Evolutionary conservation across 2,329 filamentous ascomycete species (phyloP).

Genomic region (Colletotrichum trifolii): DNA sequence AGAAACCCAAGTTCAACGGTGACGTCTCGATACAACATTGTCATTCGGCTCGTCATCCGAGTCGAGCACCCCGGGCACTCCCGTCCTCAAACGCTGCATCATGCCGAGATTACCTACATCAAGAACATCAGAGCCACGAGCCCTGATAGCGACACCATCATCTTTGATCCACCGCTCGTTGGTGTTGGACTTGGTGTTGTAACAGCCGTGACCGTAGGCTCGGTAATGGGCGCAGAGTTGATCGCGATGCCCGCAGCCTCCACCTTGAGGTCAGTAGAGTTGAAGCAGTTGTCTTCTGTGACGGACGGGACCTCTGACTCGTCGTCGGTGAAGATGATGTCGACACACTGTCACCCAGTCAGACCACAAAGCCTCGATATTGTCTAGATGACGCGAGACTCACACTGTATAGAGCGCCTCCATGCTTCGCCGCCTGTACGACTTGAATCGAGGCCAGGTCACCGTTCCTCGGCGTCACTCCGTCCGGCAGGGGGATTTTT

Average conservation of each 20-base stretch:
- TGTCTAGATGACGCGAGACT: conserved; percentile 40
- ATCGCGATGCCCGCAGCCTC: conserved; percentile 14
- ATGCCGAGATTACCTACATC: neutral
- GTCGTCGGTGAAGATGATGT: conserved; percentile 75
- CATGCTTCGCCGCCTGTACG: conserved; percentile 74
- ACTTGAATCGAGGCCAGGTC: conserved; percentile 80
- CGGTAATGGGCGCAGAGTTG: conserved; percentile 6
- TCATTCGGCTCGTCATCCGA: too few species aligned
- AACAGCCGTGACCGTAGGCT: neutral
- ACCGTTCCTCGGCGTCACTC: conserved; percentile 68
- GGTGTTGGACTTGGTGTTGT: neutral
- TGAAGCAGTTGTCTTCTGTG: conserved; percentile 73
- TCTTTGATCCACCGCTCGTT: neutral
- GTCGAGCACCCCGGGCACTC: conserved; percentile 15
- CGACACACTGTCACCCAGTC: conserved; percentile 68
- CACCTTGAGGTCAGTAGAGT: conserved; percentile 63
- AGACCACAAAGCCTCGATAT: neutral
- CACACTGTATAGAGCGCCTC: conserved; percentile 75
- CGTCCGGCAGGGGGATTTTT: conserved; percentile 73
- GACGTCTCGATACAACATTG: neutral
- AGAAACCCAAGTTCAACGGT: neutral
- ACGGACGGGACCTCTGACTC: conserved; percentile 64
- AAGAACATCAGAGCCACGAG: neutral
- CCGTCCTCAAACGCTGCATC: neutral
- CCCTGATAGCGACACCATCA: neutral